Base-by-base conservation (phyloP, 495 filamentous ascomycete genomes). In the Aspergillus sparsus region DNA sequence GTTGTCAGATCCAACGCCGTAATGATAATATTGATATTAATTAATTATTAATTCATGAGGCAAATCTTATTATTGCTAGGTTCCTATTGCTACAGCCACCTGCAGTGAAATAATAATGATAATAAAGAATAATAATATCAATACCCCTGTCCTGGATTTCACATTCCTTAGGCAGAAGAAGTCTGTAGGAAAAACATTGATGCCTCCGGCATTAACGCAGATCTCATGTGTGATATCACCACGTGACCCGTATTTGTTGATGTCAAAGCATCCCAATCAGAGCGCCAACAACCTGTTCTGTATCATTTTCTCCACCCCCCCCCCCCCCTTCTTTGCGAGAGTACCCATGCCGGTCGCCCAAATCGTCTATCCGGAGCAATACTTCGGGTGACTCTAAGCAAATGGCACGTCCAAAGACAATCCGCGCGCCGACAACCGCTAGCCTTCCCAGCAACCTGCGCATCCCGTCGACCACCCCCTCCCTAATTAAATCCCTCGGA, bases 401-500 rank as follows among this genome's bases (percentile, higher is more conserved):
- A 61, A 78, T 83, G 80, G 74, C 77, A 64, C 77, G 73, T 52
- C 68, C 67, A 56, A 77, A 73, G 62, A 50, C 63, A 31, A 58
- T 80, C 15, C 78, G 77, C 64, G 71, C 77, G 12, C 80, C 77
- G 9, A 80, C 80, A 46, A 77, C 75, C 32, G 78, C 77, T 49
- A 79, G 76, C 65, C 75, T 84, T 18, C 77, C 79, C 62, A 77
- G 77, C 69, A 74, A 73, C 50, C 72, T 88, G 53, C 84, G 82
- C 63, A 82, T 92, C 67, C 80, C 87, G 57, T 78, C 87, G 11
- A 74, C 84, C 45, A 85, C 85, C 58, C 81, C 83, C 6, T 78
- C 85, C 10, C 83, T 91, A 36, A 66, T 80, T 60, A 89, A 87
- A 65, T 74, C 80, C n/a, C 73, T 96, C 11, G 76, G 73, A 49